Evolutionary conservation across 768 basidiomycete genomes (phyloP), one percentile per base, ranked within the genome.

Genomic region (Hysterangium stoloniferum): DNA sequence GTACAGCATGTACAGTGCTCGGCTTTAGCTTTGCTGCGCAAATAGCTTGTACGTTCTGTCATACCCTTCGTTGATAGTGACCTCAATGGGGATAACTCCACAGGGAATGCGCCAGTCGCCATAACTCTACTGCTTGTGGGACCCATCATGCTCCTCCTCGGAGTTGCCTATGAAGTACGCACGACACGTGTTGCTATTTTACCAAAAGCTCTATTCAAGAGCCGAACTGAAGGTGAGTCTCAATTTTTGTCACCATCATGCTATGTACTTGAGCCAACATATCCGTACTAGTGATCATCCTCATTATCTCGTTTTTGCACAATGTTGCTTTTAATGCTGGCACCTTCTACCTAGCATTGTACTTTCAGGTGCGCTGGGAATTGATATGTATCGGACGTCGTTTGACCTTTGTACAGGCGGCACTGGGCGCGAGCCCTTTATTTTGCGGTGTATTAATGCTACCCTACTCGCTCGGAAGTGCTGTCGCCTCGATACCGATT

Each of bases 401-500:
- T 33, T 45, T 24, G 17, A 22, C 32, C 46, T 40, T 31, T 45
- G 44, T 56, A 52, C 57, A 89, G 86, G 79, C 80, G 13, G 86
- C 81, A 33, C 74, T 83, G 61, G 79, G 80, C 22, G 76, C 75
- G 19, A 77, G 77, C n/a, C 86, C 85, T 11, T 61, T 90, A 40
- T 64, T 80, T 62, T 82, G 88, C 53, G 89, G 86, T 8, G 62
- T 88, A 19, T 76, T 79, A 61, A 73, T 88, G 65, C 72, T 92
- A 49, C 86, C 89, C 9, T 91, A 89, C 68, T 86, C 89, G 43
- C 77, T 91, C 45, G 89, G 87, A 45, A 84, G 88, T 29, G 88
- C 88, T 20, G 62, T 91, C 52, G 83, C 88, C 36, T 90, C 89
- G 9, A 81, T 92, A 72, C 86, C 88, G 20, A 83, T 77, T 32